Conservation (phyloP, 2,329 filamentous ascomycete genomes). For the Aspergillus fijiensis region DNA sequence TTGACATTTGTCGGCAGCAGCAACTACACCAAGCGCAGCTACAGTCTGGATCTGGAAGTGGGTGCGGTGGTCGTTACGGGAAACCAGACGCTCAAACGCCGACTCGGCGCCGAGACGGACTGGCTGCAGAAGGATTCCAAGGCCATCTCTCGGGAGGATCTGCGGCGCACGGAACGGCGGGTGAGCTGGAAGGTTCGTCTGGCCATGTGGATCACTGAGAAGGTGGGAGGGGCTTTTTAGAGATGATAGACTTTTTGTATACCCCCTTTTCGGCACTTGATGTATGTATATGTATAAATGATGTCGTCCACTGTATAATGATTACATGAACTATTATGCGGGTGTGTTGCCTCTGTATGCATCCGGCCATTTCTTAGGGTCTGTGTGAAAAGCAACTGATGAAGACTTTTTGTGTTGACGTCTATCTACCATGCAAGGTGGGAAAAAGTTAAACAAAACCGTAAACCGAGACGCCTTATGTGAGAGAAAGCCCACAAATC, state of each 20-base stretch:
- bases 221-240: slow-evolving; percentile 83
- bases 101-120: slow-evolving; percentile 74
- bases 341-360: background rate
- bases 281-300: slow-evolving; percentile 5
- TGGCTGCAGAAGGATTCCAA: slow-evolving; percentile 75
- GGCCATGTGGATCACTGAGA: slow-evolving; percentile 89
- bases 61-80: slow-evolving; percentile 82
- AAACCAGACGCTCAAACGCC: slow-evolving; percentile 68
- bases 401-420: slow-evolving; percentile 12
- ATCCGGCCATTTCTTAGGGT: background rate
- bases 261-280: slow-evolving; percentile 6
- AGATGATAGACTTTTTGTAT: slow-evolving; percentile 15
- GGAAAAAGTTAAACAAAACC: background rate
- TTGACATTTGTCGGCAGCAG: slow-evolving; percentile 85
- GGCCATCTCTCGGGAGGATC: slow-evolving; percentile 70
- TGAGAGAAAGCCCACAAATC: background rate
- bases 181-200: slow-evolving; percentile 82
- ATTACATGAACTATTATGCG: background rate
- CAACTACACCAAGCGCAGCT: slow-evolving; percentile 94
- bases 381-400: background rate
- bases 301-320: slow-evolving; percentile 4
- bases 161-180: slow-evolving; percentile 75
- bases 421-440: slow-evolving; percentile 13
- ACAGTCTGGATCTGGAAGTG: slow-evolving; percentile 86
- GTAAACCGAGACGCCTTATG: slow-evolving; percentile 9